These are phyloP conservation scores for Gossypium trilobum DNA, from an alignment of 441 rosid genomes.

Conservation along the genomic window DNA sequence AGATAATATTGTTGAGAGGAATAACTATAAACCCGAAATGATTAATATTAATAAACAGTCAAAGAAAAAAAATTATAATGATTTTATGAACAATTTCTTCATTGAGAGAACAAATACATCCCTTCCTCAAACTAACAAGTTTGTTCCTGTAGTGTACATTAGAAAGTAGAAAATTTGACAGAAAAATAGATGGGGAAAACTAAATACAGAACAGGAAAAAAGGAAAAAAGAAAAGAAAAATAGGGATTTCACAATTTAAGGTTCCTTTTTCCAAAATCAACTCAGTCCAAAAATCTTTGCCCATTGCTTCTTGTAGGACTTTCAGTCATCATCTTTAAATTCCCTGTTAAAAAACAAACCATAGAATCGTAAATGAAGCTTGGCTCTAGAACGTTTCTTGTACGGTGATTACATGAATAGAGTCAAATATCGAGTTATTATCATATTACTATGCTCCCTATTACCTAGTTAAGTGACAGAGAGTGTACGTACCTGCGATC, in stretches of 20 bases:
- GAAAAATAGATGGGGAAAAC: not conserved
- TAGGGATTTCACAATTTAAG: not conserved
- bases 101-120: not conserved
- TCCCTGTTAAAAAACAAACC: slow-evolving; percentile 47
- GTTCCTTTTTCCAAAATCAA: not conserved
- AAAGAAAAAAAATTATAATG: no score
- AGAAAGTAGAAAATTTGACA: not conserved
- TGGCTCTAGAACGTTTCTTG: no score
- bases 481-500: slow-evolving; percentile 62
- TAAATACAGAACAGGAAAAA: not conserved
- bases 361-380: not conserved
- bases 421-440: not conserved
- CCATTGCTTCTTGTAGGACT: not conserved
- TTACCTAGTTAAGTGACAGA: not conserved
- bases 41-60: no score
- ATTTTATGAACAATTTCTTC: not conserved
- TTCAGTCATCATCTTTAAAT: slow-evolving; percentile 88
- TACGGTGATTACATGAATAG: not conserved
- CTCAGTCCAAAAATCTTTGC: slow-evolving; percentile 19
- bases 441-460: not conserved
- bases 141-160: slow-evolving; percentile 1
- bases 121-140: not conserved
- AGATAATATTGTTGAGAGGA: no score
- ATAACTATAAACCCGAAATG: no score
- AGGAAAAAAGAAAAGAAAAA: not conserved